These are phyloP conservation scores for Mrakia blollopis DNA, from an alignment of 768 basidiomycete species.

Conservation along the genomic window DNA sequence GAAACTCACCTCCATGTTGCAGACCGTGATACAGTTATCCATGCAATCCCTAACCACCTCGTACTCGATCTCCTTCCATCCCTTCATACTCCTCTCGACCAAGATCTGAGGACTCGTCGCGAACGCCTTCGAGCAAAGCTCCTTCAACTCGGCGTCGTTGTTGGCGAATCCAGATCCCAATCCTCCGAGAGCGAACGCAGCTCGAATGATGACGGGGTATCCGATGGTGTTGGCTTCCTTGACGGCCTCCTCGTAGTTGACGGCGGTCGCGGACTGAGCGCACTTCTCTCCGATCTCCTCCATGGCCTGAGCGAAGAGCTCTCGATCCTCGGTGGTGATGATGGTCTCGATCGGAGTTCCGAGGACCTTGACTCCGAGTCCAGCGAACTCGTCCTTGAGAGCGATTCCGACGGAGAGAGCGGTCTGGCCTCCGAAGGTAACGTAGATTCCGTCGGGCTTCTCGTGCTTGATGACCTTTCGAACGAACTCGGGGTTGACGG, in stretches of 20 bases:
- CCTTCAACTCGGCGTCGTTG: constrained; percentile 78
- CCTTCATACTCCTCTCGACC: constrained; percentile 99
- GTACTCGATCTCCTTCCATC: constrained; percentile 99
- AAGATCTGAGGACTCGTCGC: constrained; percentile 96
- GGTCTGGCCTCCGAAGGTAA: constrained; percentile 97
- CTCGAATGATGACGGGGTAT: constrained; percentile 92
- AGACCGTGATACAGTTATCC: constrained; percentile 98
- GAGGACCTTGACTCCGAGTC: constrained; percentile 82
- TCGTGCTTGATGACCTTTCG: constrained; percentile 98
- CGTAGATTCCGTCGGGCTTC: constrained; percentile 97
- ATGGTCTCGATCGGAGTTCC: constrained; percentile 97
- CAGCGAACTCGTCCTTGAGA: constrained; percentile 92
- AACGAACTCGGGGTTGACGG: constrained; percentile 95
- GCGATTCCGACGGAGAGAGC: constrained; percentile 94
- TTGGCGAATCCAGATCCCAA: constrained; percentile 96
- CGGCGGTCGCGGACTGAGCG: constrained; percentile 81
- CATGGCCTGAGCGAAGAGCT: constrained; percentile 91
- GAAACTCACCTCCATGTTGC: constrained; percentile 95
- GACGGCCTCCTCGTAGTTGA: constrained; percentile 76
- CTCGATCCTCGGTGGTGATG: constrained; percentile 93
- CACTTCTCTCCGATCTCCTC: constrained; percentile 92
- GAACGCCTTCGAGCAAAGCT: constrained; percentile 88
- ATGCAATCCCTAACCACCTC: constrained; percentile 96
- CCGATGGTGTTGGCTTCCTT: constrained; percentile 77
- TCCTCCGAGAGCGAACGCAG: constrained; percentile 93